Conservation (phyloP, 2,329 filamentous ascomycete genomes). For the Celoporthe dispersa region DNA sequence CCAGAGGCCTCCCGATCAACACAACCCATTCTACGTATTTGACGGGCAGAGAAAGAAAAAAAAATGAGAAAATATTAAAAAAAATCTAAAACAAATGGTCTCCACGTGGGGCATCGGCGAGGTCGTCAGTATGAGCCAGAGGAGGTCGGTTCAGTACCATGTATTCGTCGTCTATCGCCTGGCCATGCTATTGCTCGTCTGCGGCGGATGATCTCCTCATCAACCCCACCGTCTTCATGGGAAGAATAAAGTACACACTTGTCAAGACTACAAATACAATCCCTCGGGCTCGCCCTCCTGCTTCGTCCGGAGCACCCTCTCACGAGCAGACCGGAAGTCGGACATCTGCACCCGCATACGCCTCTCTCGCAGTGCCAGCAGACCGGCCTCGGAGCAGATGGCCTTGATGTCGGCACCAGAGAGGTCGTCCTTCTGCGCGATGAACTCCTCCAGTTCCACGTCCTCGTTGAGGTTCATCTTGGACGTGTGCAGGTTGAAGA, state of each 20-base stretch:
- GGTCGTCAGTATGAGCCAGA: neutral
- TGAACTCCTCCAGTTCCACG: constrained; percentile 98
- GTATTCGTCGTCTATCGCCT: constrained; percentile 23
- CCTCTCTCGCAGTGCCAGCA: constrained; percentile 91
- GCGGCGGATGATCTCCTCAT: neutral
- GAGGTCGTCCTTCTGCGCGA: constrained; percentile 96
- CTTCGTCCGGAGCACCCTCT: constrained; percentile 97
- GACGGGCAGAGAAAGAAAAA: neutral
- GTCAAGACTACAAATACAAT: constrained; percentile 82
- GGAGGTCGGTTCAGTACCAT: constrained; percentile 7
- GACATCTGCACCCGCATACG: constrained; percentile 99
- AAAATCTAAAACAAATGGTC: too few species aligned
- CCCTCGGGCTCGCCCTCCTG: constrained; percentile 98
- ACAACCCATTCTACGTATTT: neutral
- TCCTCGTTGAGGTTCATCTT: constrained; percentile 98
- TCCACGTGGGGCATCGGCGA: neutral
- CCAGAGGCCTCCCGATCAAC: constrained; percentile 14
- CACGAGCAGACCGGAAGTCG: constrained; percentile 89
- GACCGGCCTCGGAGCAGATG: constrained; percentile 95
- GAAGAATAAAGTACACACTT: constrained; percentile 6
- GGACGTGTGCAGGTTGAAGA: constrained; percentile 95
- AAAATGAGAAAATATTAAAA: neutral
- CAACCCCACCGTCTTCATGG: constrained; percentile 20
- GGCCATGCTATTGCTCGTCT: constrained; percentile 15
- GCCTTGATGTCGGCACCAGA: constrained; percentile 98